phyloP scores from a whole-genome alignment of 768 basidiomycete genomes.

The Roridomyces roridus region DNA sequence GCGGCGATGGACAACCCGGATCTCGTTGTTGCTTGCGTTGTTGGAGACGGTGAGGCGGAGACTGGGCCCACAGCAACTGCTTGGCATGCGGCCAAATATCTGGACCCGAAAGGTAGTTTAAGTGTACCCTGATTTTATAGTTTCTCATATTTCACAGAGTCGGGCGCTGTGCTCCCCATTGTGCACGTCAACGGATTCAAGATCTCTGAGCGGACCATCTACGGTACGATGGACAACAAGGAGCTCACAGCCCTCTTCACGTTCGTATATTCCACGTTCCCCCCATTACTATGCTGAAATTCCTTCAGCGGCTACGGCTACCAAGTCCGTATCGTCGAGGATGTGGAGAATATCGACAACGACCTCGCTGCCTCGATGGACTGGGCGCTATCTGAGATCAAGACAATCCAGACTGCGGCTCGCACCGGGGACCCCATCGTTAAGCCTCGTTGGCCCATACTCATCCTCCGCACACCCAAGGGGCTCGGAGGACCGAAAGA shows the following conservation, averaged over 20 bases:
- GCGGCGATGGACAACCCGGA: constrained; percentile 92
- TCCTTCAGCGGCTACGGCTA: constrained; percentile 79
- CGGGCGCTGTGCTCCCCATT: constrained; percentile 91
- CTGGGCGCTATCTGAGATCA: constrained; percentile 79
- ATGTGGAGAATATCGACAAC: constrained; percentile 68
- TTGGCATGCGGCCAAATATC: constrained; percentile 90
- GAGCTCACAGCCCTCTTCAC: constrained; percentile 79
- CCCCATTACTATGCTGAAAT: background rate
- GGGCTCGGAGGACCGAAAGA: constrained; percentile 75
- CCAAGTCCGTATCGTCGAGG: constrained; percentile 82
- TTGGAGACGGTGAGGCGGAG: constrained; percentile 92
- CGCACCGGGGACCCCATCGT: constrained; percentile 76
- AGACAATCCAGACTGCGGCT: constrained; percentile 80
- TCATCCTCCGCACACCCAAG: constrained; percentile 88
- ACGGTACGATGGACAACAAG: constrained; percentile 89
- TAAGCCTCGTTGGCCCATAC: constrained; percentile 92
- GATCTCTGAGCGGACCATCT: constrained; percentile 90
- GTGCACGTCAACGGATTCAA: constrained; percentile 90
- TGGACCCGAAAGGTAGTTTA: constrained; percentile 61
- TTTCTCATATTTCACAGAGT: constrained; percentile 67
- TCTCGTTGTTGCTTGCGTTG: constrained; percentile 77
- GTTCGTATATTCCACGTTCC: constrained; percentile 40
- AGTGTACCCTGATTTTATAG: no score
- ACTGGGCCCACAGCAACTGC: constrained; percentile 80
- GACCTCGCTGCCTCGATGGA: constrained; percentile 83